Conservation (phyloP, 1,139 yeast genomes). For the Blastobotrys indianensis region DNA sequence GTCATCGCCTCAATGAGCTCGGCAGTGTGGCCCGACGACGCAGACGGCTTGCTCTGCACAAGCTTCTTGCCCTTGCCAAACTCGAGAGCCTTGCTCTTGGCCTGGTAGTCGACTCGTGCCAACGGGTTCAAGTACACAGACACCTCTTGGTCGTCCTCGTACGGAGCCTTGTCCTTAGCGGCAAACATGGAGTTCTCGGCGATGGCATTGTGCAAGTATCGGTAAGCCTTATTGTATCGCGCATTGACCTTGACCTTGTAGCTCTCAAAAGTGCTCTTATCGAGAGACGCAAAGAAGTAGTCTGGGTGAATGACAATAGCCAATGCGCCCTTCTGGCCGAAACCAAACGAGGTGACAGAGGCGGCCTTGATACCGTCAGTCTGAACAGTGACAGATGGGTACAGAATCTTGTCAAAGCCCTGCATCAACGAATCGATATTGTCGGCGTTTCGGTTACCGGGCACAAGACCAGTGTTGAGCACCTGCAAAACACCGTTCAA, state of each 20-base stretch:
- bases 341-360: conserved; percentile 94
- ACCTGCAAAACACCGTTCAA: conserved; percentile 96
- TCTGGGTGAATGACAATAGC: conserved; percentile 90
- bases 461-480: conserved; percentile 86
- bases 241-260: conserved; percentile 67
- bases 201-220: conserved; percentile 94
- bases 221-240: conserved; percentile 86
- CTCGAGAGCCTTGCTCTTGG: conserved; percentile 46
- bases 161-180: conserved; percentile 92
- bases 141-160: conserved; percentile 78
- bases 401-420: conserved; percentile 80
- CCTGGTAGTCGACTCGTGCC: conserved; percentile 63
- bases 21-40: conserved; percentile 37
- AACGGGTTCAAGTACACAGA: conserved; percentile 92
- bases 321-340: conserved; percentile 99
- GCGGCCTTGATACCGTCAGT: conserved; percentile 98
- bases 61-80: conserved; percentile 40
- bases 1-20: conserved; percentile 35
- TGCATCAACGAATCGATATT: conserved; percentile 81
- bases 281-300: conserved; percentile 80
- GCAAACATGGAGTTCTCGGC: conserved; percentile 87
- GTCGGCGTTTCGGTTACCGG: conserved; percentile 99
- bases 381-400: conserved; percentile 88
- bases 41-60: conserved; percentile 21
- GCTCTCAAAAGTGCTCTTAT: conserved; percentile 58